Conservation (phyloP, 1,284 basidiomycete genomes). For the Chalciporus piperatoides region DNA sequence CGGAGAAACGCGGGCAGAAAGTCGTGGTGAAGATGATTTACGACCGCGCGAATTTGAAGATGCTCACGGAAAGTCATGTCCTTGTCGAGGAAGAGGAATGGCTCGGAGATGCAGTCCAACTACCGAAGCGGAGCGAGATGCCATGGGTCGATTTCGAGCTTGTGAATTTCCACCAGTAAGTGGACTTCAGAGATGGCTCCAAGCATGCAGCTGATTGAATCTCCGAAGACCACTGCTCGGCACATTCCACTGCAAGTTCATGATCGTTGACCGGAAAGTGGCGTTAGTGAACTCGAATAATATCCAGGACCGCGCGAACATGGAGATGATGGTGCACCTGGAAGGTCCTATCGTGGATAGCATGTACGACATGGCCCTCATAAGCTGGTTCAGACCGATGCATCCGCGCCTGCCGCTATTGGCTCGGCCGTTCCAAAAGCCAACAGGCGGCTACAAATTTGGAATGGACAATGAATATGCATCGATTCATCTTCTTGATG, state of each 20-base stretch:
- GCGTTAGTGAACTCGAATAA: slow-evolving; percentile 75
- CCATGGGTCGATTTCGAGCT: slow-evolving; percentile 62
- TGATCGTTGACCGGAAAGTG: slow-evolving; percentile 71
- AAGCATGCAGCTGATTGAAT: slow-evolving; percentile 23
- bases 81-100: slow-evolving; percentile 48
- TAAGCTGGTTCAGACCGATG: slow-evolving; percentile 60
- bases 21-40: slow-evolving; percentile 65
- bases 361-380: slow-evolving; percentile 71
- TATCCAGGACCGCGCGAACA: slow-evolving; percentile 67
- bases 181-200: not conserved
- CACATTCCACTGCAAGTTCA: slow-evolving; percentile 78
- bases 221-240: slow-evolving; percentile 56
- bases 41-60: slow-evolving; percentile 61
- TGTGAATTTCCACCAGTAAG: slow-evolving; percentile 45
- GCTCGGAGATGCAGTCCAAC: slow-evolving; percentile 44
- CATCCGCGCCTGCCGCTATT: slow-evolving; percentile 55
- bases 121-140: slow-evolving; percentile 57
- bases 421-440: slow-evolving; percentile 23
- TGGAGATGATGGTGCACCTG: slow-evolving; percentile 66
- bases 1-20: slow-evolving; percentile 43
- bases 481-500: slow-evolving; percentile 30
- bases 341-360: slow-evolving; percentile 71
- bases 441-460: slow-evolving; percentile 42
- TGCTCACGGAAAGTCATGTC: slow-evolving; percentile 55
- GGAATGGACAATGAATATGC: slow-evolving; percentile 46